Conservation (phyloP, 192 early-diverging fungal genomes). For the Rhizophagus prolifer region DNA sequence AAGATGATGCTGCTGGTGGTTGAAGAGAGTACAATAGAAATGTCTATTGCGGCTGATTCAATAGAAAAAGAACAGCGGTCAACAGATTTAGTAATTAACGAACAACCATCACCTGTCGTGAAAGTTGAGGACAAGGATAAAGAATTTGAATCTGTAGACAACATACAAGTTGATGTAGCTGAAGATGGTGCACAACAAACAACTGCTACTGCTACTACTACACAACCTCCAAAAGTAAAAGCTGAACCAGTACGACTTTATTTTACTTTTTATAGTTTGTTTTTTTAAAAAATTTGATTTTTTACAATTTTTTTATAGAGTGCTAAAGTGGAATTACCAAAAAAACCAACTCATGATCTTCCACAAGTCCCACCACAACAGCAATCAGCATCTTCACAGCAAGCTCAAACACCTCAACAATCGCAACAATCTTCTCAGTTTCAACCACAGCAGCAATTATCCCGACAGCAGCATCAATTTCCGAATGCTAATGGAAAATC, state of each 20-base stretch:
- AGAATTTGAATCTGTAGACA: neutral
- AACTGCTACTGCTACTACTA: too few relatives aligned
- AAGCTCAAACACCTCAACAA: slow-evolving; percentile 9
- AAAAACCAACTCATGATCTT: neutral
- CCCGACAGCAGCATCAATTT: slow-evolving; percentile 5
- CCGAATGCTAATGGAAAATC: slow-evolving; percentile 5
- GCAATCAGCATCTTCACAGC: slow-evolving; percentile 1
- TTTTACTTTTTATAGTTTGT: neutral
- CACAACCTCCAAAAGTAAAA: slow-evolving; percentile 1
- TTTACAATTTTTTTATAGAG: neutral
- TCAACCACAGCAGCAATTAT: slow-evolving; percentile 9
- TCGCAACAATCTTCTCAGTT: slow-evolving; percentile 13
- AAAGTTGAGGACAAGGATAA: too few relatives aligned
- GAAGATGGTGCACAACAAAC: neutral
- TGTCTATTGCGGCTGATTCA: neutral
- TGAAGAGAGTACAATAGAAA: neutral
- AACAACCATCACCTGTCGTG: neutral
- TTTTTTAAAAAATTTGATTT: neutral
- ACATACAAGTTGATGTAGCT: neutral
- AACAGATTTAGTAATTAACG: neutral
- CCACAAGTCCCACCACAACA: neutral
- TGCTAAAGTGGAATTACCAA: slow-evolving; percentile 5
- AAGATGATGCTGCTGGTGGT: neutral
- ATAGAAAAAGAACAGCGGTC: neutral
- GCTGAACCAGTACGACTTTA: neutral